A percentile compares a stretch with the other conserved stretches of the same genome.
Evolutionary conservation across 495 filamentous ascomycete genomes (phyloP).

Genomic region (Neurospora africana): DNA sequence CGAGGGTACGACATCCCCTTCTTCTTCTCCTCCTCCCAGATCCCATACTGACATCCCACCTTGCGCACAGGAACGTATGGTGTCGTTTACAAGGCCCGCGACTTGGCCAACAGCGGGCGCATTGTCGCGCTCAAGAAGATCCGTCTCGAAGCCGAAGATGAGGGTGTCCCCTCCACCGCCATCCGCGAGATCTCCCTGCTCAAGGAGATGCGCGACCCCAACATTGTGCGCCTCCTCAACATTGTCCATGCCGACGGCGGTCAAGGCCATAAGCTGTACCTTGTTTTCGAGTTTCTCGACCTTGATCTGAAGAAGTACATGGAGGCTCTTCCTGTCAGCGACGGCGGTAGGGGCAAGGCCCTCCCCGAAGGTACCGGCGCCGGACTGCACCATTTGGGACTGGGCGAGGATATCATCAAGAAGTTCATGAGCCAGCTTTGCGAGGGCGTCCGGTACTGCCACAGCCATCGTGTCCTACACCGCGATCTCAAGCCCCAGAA

Average conservation of each 20-base stretch:
- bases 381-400: conserved; percentile 58
- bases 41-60: background rate
- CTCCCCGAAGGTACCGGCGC: conserved; percentile 67
- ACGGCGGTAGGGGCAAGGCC: conserved; percentile 82
- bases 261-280: conserved; percentile 74
- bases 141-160: conserved; percentile 92
- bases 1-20: conserved; percentile 55
- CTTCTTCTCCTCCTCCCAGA: background rate
- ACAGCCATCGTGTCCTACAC: conserved; percentile 89
- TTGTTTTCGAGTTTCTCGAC: conserved; percentile 92
- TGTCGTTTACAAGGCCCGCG: conserved; percentile 86
- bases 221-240: conserved; percentile 85
- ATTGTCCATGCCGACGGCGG: conserved; percentile 82
- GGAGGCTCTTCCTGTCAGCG: conserved; percentile 85
- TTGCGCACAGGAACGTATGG: conserved; percentile 66
- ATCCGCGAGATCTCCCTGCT: conserved; percentile 94
- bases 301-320: conserved; percentile 97
- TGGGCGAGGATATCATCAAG: conserved; percentile 88
- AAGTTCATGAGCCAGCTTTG: conserved; percentile 95
- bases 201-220: conserved; percentile 94
- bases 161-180: conserved; percentile 91
- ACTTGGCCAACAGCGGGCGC: conserved; percentile 63
- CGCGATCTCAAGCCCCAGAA: conserved; percentile 98
- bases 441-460: conserved; percentile 87
- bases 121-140: conserved; percentile 98